Evolutionary conservation across 305 asterid genomes (phyloP).

Genomic region (Fraxinus dipetala): DNA sequence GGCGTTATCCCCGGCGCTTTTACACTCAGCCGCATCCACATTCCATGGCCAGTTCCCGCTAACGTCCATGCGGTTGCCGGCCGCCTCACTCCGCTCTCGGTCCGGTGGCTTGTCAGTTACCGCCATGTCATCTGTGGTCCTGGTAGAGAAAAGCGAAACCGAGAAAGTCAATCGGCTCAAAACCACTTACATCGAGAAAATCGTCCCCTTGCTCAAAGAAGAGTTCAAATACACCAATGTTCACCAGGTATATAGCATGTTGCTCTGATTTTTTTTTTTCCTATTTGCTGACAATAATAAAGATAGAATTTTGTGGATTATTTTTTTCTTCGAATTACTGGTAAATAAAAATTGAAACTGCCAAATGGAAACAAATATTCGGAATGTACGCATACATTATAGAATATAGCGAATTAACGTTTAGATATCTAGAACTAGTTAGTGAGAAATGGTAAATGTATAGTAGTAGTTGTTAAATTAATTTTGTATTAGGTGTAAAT

Average conservation of each 20-base stretch:
- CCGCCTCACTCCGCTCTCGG: slow-evolving; percentile 29
- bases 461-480: background rate
- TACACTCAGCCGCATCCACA: slow-evolving; percentile 59
- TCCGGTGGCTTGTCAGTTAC: slow-evolving; percentile 46
- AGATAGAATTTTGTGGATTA: background rate
- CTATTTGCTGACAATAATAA: background rate
- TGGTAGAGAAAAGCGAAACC: slow-evolving; percentile 75
- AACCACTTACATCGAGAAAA: slow-evolving; percentile 61
- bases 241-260: slow-evolving; percentile 51
- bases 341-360: background rate
- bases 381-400: background rate
- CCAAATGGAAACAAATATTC: background rate
- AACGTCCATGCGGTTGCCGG: slow-evolving; percentile 37
- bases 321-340: background rate
- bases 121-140: slow-evolving; percentile 51
- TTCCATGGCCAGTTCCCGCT: slow-evolving; percentile 46
- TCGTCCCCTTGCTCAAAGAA: slow-evolving; percentile 69
- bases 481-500: background rate
- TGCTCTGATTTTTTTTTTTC: background rate
- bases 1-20: slow-evolving; percentile 69
- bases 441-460: slow-evolving; percentile 2
- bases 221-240: slow-evolving; percentile 78
- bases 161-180: slow-evolving; percentile 66
- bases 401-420: slow-evolving; percentile 15
- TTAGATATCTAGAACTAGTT: slow-evolving; percentile 1